Percentiles rank a stretch among this genome's conserved stretches.
Conservation (phyloP, 1,139 yeast genomes). For the Yamadazyma songkhlaensis region DNA sequence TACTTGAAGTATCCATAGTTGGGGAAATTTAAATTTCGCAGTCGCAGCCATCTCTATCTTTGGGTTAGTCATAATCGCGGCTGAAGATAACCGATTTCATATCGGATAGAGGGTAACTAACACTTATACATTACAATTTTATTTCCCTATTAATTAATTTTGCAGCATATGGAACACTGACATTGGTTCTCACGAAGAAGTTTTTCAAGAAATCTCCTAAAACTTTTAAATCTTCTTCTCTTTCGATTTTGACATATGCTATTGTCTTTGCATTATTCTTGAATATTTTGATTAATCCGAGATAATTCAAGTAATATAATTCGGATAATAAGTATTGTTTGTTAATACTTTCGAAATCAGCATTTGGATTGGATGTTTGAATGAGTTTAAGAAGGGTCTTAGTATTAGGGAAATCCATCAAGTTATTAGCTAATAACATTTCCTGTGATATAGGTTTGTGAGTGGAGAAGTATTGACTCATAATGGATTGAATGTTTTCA, state of each 20-base stretch:
- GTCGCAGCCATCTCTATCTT: background rate
- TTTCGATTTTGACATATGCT: constrained; percentile 37
- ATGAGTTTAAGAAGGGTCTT: constrained; percentile 34
- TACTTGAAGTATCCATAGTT: background rate
- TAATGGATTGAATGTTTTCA: constrained; percentile 18
- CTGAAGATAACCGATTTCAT: too few species aligned
- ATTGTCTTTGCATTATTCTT: constrained; percentile 44
- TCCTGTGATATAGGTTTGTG: constrained; percentile 14
- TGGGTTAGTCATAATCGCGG: too few species aligned
- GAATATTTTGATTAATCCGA: constrained; percentile 34
- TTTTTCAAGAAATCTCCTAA: constrained; percentile 20
- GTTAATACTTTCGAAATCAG: constrained; percentile 35
- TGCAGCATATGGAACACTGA: constrained; percentile 1
- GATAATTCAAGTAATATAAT: constrained; percentile 38
- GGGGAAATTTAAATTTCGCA: background rate
- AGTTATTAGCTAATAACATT: constrained; percentile 21
- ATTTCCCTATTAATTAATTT: constrained; percentile 1
- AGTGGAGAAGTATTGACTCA: constrained; percentile 8
- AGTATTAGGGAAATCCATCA: constrained; percentile 35
- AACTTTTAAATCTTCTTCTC: constrained; percentile 28
- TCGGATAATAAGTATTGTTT: constrained; percentile 45
- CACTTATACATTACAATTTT: background rate
- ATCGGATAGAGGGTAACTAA: background rate
- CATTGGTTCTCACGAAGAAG: constrained; percentile 2
- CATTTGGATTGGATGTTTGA: constrained; percentile 16